Conservation (phyloP, 768 basidiomycete genomes). For the Phanerodontia chrysosporium region DNA sequence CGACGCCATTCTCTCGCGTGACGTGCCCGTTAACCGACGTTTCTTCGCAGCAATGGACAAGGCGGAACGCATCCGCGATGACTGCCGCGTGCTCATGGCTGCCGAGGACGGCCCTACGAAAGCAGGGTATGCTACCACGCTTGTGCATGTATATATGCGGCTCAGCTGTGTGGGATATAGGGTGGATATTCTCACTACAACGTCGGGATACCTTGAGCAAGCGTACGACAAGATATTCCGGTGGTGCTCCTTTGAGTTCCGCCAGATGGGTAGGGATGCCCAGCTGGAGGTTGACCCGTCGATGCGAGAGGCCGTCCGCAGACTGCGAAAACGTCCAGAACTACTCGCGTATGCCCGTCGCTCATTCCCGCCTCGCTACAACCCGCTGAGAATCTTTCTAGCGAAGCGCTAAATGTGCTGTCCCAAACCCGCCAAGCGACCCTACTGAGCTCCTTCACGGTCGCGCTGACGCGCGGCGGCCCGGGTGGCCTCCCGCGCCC, state of each 20-base stretch:
- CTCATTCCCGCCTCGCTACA: neutral
- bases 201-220: slow-evolving; percentile 78
- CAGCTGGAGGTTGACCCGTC: slow-evolving; percentile 62
- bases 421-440: slow-evolving; percentile 80
- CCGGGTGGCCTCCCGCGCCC: slow-evolving; percentile 83
- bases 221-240: slow-evolving; percentile 87
- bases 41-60: slow-evolving; percentile 90
- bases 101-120: slow-evolving; percentile 77
- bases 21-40: slow-evolving; percentile 64
- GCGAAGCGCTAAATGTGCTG: slow-evolving; percentile 72
- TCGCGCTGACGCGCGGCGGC: slow-evolving; percentile 85
- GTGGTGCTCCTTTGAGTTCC: slow-evolving; percentile 83
- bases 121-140: slow-evolving; percentile 52
- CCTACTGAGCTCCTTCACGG: slow-evolving; percentile 76
- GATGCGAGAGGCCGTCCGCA: slow-evolving; percentile 67
- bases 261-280: slow-evolving; percentile 68
- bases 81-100: slow-evolving; percentile 83
- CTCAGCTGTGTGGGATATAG: slow-evolving; percentile 34
- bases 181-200: slow-evolving; percentile 84
- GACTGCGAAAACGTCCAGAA: slow-evolving; percentile 76
- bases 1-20: slow-evolving; percentile 71
- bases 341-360: slow-evolving; percentile 56
- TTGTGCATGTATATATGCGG: neutral
- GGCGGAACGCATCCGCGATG: slow-evolving; percentile 74
- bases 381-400: slow-evolving; percentile 30